Base-by-base conservation (phyloP, 2,329 filamentous ascomycete species). In the Blastomyces percursus region DNA sequence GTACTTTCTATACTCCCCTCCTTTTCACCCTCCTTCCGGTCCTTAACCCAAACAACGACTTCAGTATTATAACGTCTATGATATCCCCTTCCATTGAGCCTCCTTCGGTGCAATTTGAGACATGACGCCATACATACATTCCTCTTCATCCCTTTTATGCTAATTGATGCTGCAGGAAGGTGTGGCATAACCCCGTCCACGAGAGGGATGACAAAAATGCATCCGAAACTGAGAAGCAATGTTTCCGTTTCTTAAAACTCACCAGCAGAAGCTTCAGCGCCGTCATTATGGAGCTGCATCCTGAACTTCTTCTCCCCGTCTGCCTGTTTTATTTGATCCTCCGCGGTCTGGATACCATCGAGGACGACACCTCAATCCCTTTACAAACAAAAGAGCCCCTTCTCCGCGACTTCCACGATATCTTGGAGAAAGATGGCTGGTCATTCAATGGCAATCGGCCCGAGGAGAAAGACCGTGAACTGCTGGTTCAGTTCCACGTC, bases 131-230 rank as follows among this genome's bases (percentile, higher is more conserved):
- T 27, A 7, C 46, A 30, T 44, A n/a, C 1, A 57, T 55, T 9
- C 9, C 11, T 35, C 8, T 6, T 2, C 8, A 32, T 51, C 32
- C 21, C n/a, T n/a, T n/a, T n/a, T 42, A 16, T 38, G 14, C 35
- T 40, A 38, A 46, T 12, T 55, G 6, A 40, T 40, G 2, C 30
- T 65, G 58, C 72, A 96, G 91, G 91, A 96, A 96, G 80, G 80
- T 96, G 69, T 97, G 92, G 91, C 94, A 97, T 79, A 91, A 96
- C 67, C 88, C 94, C 14, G 91, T 96, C 24, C 91, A 97, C 80
- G 84, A 82, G 73, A 90, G 93, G 72, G 84, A 96, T 71, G 82
- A 84, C 66, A 80, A 81, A 65, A 89, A 89, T 68, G 94, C 97
- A 77, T 81, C 86, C 35, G 79, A 82, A 61, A 87, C 87, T 19